Evolutionary conservation across 768 basidiomycete genomes (phyloP), one percentile per base, ranked within the genome.

Genomic region (Cystobasidium ongulense): DNA sequence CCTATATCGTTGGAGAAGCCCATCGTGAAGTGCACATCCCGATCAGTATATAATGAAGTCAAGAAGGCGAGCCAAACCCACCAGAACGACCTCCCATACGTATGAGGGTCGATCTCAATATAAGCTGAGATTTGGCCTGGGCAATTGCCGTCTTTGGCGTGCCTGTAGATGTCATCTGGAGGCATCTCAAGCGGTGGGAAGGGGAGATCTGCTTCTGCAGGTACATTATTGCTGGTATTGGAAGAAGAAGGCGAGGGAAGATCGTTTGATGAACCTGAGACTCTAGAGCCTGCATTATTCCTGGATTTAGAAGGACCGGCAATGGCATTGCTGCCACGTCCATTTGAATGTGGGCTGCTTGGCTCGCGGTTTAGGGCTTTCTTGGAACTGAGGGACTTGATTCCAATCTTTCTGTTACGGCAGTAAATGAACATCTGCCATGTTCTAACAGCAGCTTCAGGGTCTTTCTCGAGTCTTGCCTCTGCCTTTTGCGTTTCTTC

Each of bases 381-480:
- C n/a, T 21, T 50, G n/a, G 46, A 50, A 8, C n/a, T 50, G 4
- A 50, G 21, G 4, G 46, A 21, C 21, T 50, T 50, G 46, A 50
- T 50, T 4, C 18, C 18, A 8, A 21, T 21, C 3, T 50, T 50
- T 8, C 57, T 10, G 29, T 59, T 59, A 5, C 33, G 11, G 29
- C 57, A 59, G 25, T 59, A 59, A 27, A 59, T 59, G 57, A 15
- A 59, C 11, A 59, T 59, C 57, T 59, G 57, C 57, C 57, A 59
- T 7, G 57, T 59, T 29, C 25, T 50, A 21, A 50, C 18, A 7
- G 46, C 46, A 50, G 46, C 46, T 4, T 50, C 46, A 17, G 46
- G 57, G 15, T 59, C 11, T 13, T 59, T 13, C 27, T 27, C 17
- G 25, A 29, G 57, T 27, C 11, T 35, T 4, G 57, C 29, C 17